These are phyloP conservation scores for Amborella trichopoda DNA, from an alignment of 164 flowering plant genomes.

Conservation along the genomic window DNA sequence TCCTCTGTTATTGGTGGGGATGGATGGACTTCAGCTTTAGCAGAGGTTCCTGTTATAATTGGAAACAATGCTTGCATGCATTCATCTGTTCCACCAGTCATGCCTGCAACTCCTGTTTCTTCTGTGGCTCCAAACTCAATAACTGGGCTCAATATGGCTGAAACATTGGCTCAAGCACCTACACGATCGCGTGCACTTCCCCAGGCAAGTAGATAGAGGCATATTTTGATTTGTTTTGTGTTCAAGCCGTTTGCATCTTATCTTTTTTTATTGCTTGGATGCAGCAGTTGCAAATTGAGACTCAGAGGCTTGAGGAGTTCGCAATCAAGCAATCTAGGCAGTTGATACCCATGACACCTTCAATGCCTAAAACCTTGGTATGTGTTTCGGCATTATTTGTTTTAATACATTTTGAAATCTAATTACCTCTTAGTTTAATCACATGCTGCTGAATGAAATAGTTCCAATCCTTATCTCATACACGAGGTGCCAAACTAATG, in stretches of 20 bases:
- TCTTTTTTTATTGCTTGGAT: conserved; percentile 4
- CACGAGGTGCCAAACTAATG: no score
- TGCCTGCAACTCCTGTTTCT: conserved; percentile 11
- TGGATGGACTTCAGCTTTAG: conserved; percentile 85
- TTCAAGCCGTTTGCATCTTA: neutral
- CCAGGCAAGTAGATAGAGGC: conserved; percentile 30
- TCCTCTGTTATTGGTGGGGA: conserved; percentile 53
- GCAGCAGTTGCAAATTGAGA: conserved; percentile 59
- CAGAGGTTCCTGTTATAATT: conserved; percentile 50
- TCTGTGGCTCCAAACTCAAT: conserved; percentile 22
- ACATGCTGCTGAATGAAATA: neutral
- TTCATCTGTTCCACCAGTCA: conserved; percentile 27
- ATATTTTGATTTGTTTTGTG: neutral
- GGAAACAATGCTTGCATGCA: conserved; percentile 27
- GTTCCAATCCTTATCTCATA: no score
- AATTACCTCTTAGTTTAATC: neutral
- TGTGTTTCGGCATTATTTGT: conserved; percentile 5
- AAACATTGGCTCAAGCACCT: conserved; percentile 72
- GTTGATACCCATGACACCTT: conserved; percentile 69
- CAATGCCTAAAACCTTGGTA: conserved; percentile 61
- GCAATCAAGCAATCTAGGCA: conserved; percentile 78
- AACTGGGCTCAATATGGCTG: conserved; percentile 84
- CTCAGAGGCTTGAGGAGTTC: conserved; percentile 75
- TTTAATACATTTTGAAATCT: neutral
- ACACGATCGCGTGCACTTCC: conserved; percentile 45